Evolutionary conservation across 495 filamentous ascomycete species (phyloP), one percentile per base, ranked within the genome.

Genomic region (Aspergillus nanangensis): DNA sequence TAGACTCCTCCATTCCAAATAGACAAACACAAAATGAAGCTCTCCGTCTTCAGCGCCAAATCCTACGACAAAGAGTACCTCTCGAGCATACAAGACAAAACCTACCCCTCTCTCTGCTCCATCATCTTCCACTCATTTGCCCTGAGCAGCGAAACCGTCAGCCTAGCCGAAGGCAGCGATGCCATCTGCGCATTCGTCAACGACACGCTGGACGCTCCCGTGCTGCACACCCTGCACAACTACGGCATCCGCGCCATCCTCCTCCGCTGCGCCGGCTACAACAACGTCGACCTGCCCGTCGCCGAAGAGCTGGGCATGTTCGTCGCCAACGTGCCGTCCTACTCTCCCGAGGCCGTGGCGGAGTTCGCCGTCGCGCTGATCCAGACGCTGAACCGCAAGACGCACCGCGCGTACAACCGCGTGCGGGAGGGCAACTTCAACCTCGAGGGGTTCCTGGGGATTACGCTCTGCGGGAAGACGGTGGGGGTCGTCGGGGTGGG

Each of bases 171-270:
- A 8, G 75, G 62, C 45, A 66, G 74, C 48, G 63, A 70, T 27
- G 84, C 82, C 44, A 69, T 87, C 41, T 86, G 83, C 65, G 80
- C 80, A 58, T 87, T 87, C 59, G 84, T 87, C 45, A 87, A 87
- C 66, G 83, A 87, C 64, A 66, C 55, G 4, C 69, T 84, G 29
- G 55, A 71, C 46, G 70, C 53, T 3, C 47, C 55, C 2, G 80
- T 86, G 38, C 68, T 85, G 23, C 50, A 62, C 33, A 63, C 68
- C 8, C 69, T 86, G 3, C 60, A 70, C 50, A 45, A 43, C 5
- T 35, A 50, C 39, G 79, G 79, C 47, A 68, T 80, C 8, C 74
- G 72, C 25, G 76, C 78, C 20, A 65, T 83, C 51, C 71, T 83
- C 15, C 75, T 87, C 39, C 81, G 84, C 53, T 87, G 84, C 62